Evolutionary conservation across 352 stramenopile genomes (phyloP).

Genomic region (Achlya hypogyna): DNA sequence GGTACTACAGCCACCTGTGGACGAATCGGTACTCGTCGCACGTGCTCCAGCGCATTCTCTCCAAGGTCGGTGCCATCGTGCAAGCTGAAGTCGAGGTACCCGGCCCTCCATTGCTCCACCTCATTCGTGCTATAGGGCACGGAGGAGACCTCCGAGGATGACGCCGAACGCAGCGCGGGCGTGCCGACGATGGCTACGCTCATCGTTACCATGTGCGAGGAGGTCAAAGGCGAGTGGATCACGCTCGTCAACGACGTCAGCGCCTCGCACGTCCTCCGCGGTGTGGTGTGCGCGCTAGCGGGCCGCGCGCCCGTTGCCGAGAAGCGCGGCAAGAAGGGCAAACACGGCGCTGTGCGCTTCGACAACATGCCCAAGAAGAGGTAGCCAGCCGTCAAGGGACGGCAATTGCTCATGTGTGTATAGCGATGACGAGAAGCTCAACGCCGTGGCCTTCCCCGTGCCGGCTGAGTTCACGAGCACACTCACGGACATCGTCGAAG

Average conservation of each 20-base stretch:
- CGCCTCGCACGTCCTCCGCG: slow-evolving; percentile 73
- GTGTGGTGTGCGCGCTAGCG: slow-evolving; percentile 51
- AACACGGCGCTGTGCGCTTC: slow-evolving; percentile 61
- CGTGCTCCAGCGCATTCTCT: slow-evolving; percentile 68
- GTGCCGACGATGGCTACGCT: slow-evolving; percentile 54
- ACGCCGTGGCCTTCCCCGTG: slow-evolving; percentile 32
- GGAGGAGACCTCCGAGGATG: slow-evolving; percentile 22
- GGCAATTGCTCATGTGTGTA: background rate
- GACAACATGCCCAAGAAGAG: slow-evolving; percentile 8
- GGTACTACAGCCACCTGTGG: slow-evolving; percentile 75
- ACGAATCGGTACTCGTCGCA: slow-evolving; percentile 83
- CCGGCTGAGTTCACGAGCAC: slow-evolving; percentile 46
- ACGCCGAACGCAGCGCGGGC: slow-evolving; percentile 52
- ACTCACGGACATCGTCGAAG: slow-evolving; percentile 45
- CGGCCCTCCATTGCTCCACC: too few relatives aligned
- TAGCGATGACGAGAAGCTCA: slow-evolving; percentile 24
- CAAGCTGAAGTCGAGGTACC: slow-evolving; percentile 30
- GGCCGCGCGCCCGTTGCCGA: slow-evolving; percentile 56
- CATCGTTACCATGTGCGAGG: slow-evolving; percentile 63
- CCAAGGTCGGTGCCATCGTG: slow-evolving; percentile 44
- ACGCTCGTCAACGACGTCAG: slow-evolving; percentile 82
- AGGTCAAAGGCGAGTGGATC: slow-evolving; percentile 72
- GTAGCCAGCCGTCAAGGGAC: background rate
- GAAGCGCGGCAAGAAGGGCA: slow-evolving; percentile 75
- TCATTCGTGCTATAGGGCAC: too few relatives aligned